phyloP scores from a whole-genome alignment of 257 asterid genomes.

The Scutellaria galericulata region DNA sequence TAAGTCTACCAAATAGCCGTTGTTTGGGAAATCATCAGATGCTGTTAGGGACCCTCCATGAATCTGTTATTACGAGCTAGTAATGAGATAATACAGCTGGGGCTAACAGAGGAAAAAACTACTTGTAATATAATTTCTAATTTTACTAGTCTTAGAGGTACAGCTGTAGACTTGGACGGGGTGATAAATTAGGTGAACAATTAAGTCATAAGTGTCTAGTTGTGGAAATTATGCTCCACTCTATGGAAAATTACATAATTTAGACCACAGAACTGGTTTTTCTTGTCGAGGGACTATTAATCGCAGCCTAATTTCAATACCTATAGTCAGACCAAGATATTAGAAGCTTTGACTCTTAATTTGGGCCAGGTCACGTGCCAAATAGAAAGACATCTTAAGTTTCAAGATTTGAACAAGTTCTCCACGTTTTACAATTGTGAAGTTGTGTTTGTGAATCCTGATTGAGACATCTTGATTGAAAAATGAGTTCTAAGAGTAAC shows the following conservation, averaged over 20 bases:
- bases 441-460: not conserved
- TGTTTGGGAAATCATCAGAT: constrained; percentile 62
- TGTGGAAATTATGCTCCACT: constrained; percentile 13
- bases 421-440: not conserved
- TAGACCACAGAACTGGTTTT: not conserved
- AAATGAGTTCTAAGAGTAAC: not conserved
- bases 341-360: not conserved
- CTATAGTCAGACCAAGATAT: not conserved
- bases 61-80: constrained; percentile 49
- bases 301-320: not conserved
- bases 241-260: not conserved
- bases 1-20: constrained; percentile 67
- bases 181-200: constrained; percentile 1
- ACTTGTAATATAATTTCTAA: not conserved
- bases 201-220: not conserved
- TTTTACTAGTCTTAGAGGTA: not conserved
- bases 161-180: not conserved
- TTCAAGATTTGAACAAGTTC: too few relatives aligned
- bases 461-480: constrained; percentile 5
- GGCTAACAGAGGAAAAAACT: not conserved
- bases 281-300: too few relatives aligned
- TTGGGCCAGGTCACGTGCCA: not conserved
- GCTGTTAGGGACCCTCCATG: constrained; percentile 90
- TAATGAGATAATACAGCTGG: not conserved
- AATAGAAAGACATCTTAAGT: not conserved